Percentiles rank a stretch among this genome's conserved stretches.
phyloP scores from a whole-genome alignment of 2,329 filamentous ascomycete species.

The Colletotrichum euphorbiae region DNA sequence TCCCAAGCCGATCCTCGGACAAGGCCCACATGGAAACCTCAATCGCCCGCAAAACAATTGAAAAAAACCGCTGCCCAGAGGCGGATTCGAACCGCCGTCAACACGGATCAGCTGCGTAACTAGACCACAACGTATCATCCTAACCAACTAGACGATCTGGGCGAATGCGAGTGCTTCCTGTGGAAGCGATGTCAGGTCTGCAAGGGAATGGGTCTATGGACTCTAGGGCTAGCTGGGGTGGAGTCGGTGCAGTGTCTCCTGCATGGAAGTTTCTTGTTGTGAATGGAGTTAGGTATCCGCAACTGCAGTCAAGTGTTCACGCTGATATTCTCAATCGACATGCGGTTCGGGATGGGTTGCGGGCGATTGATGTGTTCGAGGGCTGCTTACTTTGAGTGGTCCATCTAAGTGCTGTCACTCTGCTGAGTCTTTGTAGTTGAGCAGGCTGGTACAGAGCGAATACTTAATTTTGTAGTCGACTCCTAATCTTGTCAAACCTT shows the following conservation, averaged over 20 bases:
- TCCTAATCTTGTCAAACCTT: no score
- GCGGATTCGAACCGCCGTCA: constrained; percentile 39
- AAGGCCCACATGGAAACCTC: not conserved
- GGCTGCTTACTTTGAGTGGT: no score
- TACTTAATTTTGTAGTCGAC: no score
- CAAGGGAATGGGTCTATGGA: not conserved
- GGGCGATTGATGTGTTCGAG: no score
- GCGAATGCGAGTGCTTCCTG: constrained; percentile 18
- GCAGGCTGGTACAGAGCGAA: no score
- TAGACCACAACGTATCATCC: constrained; percentile 38
- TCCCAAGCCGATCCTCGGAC: not conserved
- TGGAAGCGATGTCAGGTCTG: not conserved
- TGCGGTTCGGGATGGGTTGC: no score
- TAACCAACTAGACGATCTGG: constrained; percentile 39
- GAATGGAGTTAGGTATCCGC: not conserved
- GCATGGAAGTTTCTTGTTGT: not conserved
- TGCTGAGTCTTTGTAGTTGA: no score
- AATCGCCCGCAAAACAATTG: not conserved
- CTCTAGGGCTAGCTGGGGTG: not conserved
- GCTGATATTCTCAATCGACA: no score
- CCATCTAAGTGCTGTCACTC: no score
- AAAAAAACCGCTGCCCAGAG: constrained; percentile 30
- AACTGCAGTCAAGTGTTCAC: not conserved
- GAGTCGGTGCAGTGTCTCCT: not conserved
- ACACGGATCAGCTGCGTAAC: constrained; percentile 30